Percentiles rank a stretch among this genome's conserved stretches.
phyloP scores from a whole-genome alignment of 371 early-diverging fungal species.

The Rhizopus stolonifer region DNA sequence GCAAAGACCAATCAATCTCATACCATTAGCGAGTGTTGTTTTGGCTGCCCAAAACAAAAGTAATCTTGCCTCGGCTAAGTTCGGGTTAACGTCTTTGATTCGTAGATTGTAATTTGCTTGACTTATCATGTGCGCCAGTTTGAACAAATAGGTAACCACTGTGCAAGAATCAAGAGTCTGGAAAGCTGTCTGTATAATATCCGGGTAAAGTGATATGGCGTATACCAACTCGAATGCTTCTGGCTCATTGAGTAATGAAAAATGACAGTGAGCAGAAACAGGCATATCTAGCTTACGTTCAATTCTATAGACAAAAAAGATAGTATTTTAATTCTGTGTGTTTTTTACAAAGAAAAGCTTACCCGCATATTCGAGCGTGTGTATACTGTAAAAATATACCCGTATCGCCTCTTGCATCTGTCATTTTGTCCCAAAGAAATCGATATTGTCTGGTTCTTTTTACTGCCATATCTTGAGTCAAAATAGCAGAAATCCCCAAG shows the following conservation, averaged over 20 bases:
- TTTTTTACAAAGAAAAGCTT: constrained; percentile 11
- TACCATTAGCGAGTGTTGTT: constrained; percentile 76
- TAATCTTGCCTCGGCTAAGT: constrained; percentile 79
- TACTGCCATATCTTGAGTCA: constrained; percentile 94
- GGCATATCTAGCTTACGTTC: constrained; percentile 34
- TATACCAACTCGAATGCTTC: constrained; percentile 72
- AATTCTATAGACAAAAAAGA: constrained; percentile 30
- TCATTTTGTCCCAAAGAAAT: constrained; percentile 94
- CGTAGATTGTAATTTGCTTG: constrained; percentile 68
- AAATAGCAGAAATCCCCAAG: constrained; percentile 83
- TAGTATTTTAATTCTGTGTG: neutral
- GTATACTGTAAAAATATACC: constrained; percentile 98
- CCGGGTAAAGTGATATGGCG: constrained; percentile 84
- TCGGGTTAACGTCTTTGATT: constrained; percentile 66
- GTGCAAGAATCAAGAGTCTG: constrained; percentile 81
- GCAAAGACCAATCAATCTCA: constrained; percentile 72
- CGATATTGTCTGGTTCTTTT: constrained; percentile 92
- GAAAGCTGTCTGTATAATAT: constrained; percentile 59
- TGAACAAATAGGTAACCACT: constrained; percentile 85
- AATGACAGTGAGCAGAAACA: constrained; percentile 17
- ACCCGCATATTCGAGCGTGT: constrained; percentile 85
- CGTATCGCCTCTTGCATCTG: constrained; percentile 93
- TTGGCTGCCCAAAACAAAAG: constrained; percentile 75
- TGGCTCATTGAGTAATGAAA: constrained; percentile 63
- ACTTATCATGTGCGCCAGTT: constrained; percentile 77